These are phyloP conservation scores for Skeletonema grethae DNA, from an alignment of 108 stramenopile species.

Conservation along the genomic window DNA sequence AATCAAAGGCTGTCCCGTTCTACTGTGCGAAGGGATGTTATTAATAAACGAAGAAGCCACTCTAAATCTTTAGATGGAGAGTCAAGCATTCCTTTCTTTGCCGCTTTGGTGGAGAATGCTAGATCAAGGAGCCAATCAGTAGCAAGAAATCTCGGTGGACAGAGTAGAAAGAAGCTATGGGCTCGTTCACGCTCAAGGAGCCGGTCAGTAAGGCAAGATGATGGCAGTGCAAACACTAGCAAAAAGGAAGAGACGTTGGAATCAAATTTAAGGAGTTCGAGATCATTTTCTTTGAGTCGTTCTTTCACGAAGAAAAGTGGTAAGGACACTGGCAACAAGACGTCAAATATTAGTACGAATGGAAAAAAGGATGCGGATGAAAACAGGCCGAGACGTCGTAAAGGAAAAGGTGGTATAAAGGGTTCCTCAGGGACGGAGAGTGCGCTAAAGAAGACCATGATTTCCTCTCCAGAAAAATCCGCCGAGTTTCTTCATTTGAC, in stretches of 20 bases:
- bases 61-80: not conserved
- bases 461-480: too few species aligned
- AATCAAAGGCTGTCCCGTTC: not conserved
- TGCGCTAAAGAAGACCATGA: too few species aligned
- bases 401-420: too few species aligned
- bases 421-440: too few species aligned
- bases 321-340: too few species aligned
- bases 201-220: too few species aligned
- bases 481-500: too few species aligned
- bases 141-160: not conserved
- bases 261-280: not conserved
- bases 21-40: not conserved
- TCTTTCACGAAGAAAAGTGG: not conserved
- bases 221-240: not conserved
- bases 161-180: too few species aligned
- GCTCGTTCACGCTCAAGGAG: too few species aligned
- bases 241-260: not conserved
- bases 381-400: not conserved
- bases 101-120: constrained; percentile 7
- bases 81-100: not conserved
- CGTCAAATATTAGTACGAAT: not conserved
- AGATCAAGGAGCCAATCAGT: not conserved
- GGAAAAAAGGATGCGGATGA: not conserved
- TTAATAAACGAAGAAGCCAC: not conserved
- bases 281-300: constrained; percentile 8